These are phyloP conservation scores for Hirschioporus abietinus DNA, from an alignment of 768 basidiomycete genomes.

Conservation along the genomic window DNA sequence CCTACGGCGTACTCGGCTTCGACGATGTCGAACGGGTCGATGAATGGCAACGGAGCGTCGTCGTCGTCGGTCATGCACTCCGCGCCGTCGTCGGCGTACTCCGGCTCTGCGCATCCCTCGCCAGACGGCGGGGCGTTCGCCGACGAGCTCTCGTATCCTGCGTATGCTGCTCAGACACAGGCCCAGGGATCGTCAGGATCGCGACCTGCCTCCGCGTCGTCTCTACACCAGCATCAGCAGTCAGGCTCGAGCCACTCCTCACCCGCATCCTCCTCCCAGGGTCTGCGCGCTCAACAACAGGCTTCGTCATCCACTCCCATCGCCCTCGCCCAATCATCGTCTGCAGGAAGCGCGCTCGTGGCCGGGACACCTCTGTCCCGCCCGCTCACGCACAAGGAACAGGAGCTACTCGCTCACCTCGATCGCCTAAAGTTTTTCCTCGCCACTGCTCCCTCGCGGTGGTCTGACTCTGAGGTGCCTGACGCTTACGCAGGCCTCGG, in stretches of 20 bases:
- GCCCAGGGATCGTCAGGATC: not conserved
- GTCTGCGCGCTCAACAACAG: not conserved
- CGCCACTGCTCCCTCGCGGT: constrained; percentile 75
- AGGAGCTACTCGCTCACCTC: constrained; percentile 66
- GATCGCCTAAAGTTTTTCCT: constrained; percentile 87
- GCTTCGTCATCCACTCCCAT: not conserved
- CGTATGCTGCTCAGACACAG: not conserved
- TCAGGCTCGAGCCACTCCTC: not conserved
- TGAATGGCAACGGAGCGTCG: not conserved
- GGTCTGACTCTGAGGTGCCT: constrained; percentile 36
- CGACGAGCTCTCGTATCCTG: not conserved
- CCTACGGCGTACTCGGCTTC: not conserved
- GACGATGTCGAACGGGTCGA: not conserved
- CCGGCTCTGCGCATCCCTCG: constrained; percentile 25
- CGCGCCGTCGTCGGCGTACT: constrained; percentile 37
- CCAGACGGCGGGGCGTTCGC: not conserved
- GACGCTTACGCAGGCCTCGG: not conserved
- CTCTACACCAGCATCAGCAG: not conserved
- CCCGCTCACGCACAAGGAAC: constrained; percentile 58
- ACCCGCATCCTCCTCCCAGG: not conserved
- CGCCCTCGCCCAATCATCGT: not conserved
- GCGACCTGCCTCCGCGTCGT: not conserved
- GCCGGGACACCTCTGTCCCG: constrained; percentile 24
- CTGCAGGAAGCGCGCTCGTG: not conserved
- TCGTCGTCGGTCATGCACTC: constrained; percentile 19